Conservation (phyloP, 2,329 filamentous ascomycete genomes). For the Paecilomyces fulvus region DNA sequence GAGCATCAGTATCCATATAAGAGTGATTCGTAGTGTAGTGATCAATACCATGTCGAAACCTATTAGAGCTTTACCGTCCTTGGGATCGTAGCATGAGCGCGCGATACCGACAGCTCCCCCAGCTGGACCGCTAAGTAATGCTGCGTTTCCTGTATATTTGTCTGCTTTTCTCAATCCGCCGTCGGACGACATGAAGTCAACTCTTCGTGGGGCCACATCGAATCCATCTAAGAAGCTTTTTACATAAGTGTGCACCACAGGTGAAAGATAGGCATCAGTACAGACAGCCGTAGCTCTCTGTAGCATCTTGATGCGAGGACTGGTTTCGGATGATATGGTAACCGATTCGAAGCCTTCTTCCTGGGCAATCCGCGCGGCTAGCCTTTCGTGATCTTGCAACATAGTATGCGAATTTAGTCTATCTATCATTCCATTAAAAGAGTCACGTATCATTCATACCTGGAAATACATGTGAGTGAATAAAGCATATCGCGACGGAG, state of each 20-base stretch:
- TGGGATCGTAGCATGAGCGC: conserved; percentile 58
- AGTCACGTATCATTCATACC: neutral
- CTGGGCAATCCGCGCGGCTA: conserved; percentile 62
- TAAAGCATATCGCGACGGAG: conserved; percentile 74
- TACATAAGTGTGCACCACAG: conserved; percentile 49
- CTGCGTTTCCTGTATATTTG: conserved; percentile 68
- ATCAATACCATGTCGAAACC: conserved; percentile 70
- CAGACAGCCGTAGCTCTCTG: conserved; percentile 64
- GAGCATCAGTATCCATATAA: conserved; percentile 56
- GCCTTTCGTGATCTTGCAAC: conserved; percentile 58
- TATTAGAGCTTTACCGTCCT: conserved; percentile 72
- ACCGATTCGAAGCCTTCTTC: conserved; percentile 67
- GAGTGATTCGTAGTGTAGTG: conserved; percentile 59
- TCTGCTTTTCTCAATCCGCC: conserved; percentile 49
- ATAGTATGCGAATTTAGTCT: neutral
- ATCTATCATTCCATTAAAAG: neutral
- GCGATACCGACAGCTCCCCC: conserved; percentile 88
- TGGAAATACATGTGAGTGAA: conserved; percentile 82
- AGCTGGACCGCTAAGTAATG: conserved; percentile 78
- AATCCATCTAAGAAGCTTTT: conserved; percentile 3
- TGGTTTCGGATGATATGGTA: conserved; percentile 65
- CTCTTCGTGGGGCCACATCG: conserved; percentile 2
- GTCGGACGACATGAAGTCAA: conserved; percentile 62
- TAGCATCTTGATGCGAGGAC: conserved; percentile 76
- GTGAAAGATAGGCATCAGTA: conserved; percentile 68